Evolutionary conservation across 2,329 filamentous ascomycete genomes (phyloP), one percentile per base, ranked within the genome.

Genomic region (Xenoacremonium recifei): DNA sequence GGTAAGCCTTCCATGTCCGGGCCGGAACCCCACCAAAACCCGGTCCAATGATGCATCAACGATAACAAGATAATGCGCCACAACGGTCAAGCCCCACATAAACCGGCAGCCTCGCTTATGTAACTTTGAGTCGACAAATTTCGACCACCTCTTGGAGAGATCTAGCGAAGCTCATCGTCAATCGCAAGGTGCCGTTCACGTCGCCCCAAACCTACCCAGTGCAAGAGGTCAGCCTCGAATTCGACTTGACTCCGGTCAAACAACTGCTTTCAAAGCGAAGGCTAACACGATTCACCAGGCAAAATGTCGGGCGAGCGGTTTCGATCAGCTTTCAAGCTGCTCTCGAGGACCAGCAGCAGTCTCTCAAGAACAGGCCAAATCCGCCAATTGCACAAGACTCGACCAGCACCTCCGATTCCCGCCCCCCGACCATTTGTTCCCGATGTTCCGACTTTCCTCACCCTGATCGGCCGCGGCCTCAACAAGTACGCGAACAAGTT

Each of bases 381-480:
- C 45, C 59, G 72, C 65, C 70, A 66, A 57, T 63, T 71, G 29
- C 69, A 73, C 59, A 68, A 66, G 58, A 64, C 66, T 45, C 55
- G 64, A 44, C 56, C 65, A 25, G 47, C 60, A 12, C 70, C 60
- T 32, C 55, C 62, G 6, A 69, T 80, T 21, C 91, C 91, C 3
- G 61, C 75, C 18, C 86, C 90, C 1, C 95, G 86, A 27, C 88
- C 89, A 2, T 90, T 95, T 58, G 84, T 95, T 29, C 92, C 91
- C 21, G 85, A 96, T 63, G 82, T 89, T 30, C 64, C 77, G 55
- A 93, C 91, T 13, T 96, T 99, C 68, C 84, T 97, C 49, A 89
- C 80, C 25, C 76, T 96, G 45, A 96, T 97, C 67, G 93, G 93
- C 55, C 91, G 93, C 50, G 84, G 84, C 56, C 82, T 96, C 57